phyloP scores from a whole-genome alignment of 2,329 filamentous ascomycete species.

The Trichoderma cornu-damae region DNA sequence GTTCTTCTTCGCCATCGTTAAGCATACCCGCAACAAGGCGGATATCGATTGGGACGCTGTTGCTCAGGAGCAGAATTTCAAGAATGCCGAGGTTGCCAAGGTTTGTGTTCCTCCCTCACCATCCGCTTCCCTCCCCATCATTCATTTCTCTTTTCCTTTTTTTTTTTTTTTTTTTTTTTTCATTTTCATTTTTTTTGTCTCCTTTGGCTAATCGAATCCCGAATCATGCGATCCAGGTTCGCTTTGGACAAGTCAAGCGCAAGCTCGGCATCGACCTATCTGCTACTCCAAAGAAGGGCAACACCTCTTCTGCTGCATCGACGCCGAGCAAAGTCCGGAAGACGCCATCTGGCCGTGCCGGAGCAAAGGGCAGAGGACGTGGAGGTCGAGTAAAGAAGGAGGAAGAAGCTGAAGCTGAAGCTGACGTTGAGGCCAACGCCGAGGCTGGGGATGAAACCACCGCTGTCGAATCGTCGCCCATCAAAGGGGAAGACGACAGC shows the following conservation, averaged over 20 bases:
- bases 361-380: conserved; percentile 25
- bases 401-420: conserved; percentile 20
- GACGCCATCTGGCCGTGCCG: conserved; percentile 24
- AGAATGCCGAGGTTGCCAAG: conserved; percentile 43
- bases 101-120: conserved; percentile 25
- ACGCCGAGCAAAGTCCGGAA: conserved; percentile 32
- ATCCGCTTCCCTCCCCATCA: too few species aligned
- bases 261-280: conserved; percentile 38
- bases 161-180: not conserved
- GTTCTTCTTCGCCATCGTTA: conserved; percentile 43
- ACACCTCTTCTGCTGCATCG: not conserved
- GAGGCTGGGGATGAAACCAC: conserved; percentile 13
- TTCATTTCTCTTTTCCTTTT: not conserved
- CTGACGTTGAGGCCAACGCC: conserved; percentile 18
- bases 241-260: conserved; percentile 47
- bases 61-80: conserved; percentile 40
- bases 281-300: conserved; percentile 26
- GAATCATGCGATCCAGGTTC: conserved; percentile 30
- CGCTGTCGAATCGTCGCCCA: conserved; percentile 8
- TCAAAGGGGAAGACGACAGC: conserved; percentile 17
- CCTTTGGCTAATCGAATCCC: not conserved
- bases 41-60: conserved; percentile 47
- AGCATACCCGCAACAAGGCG: conserved; percentile 39
- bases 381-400: conserved; percentile 21
- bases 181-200: too few species aligned